A percentile compares a stretch with the other conserved stretches of the same genome.
Conservation (phyloP, 352 stramenopile genomes). For the Phytophthora ramorum region DNA sequence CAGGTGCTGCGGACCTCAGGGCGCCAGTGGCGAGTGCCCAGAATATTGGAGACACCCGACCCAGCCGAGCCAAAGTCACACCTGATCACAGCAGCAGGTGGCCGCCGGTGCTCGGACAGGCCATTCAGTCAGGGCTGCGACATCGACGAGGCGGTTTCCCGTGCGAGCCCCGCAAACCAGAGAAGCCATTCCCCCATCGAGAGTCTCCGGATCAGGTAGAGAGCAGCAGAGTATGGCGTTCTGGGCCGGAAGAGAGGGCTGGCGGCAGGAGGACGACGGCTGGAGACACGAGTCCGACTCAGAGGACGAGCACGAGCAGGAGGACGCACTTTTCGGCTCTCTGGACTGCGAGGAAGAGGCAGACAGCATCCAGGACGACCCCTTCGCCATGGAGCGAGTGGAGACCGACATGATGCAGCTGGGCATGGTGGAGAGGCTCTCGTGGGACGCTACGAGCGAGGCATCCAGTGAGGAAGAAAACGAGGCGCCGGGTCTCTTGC, state of each 20-base stretch:
- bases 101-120: constrained; percentile 20
- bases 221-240: constrained; percentile 34
- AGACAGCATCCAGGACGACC: constrained; percentile 8
- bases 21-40: neutral
- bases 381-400: constrained; percentile 16
- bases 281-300: constrained; percentile 8
- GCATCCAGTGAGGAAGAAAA: constrained; percentile 18
- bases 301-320: constrained; percentile 17
- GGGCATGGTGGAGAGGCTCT: constrained; percentile 32
- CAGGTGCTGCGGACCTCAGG: constrained; percentile 8
- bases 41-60: neutral
- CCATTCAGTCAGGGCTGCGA: constrained; percentile 27
- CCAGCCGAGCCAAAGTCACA: neutral
- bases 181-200: constrained; percentile 28
- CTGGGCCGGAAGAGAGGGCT: constrained; percentile 31
- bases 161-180: constrained; percentile 14
- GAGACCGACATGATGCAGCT: constrained; percentile 8
- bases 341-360: constrained; percentile 22
- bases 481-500: neutral
- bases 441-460: constrained; percentile 36
- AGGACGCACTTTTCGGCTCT: constrained; percentile 32
- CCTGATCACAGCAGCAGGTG: constrained; percentile 7
- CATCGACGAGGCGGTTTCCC: constrained; percentile 34
- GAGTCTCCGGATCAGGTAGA: constrained; percentile 4
- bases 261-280: constrained; percentile 12